These are phyloP conservation scores for Leccinum fuscescens DNA, from an alignment of 1,284 basidiomycete genomes.

Conservation along the genomic window DNA sequence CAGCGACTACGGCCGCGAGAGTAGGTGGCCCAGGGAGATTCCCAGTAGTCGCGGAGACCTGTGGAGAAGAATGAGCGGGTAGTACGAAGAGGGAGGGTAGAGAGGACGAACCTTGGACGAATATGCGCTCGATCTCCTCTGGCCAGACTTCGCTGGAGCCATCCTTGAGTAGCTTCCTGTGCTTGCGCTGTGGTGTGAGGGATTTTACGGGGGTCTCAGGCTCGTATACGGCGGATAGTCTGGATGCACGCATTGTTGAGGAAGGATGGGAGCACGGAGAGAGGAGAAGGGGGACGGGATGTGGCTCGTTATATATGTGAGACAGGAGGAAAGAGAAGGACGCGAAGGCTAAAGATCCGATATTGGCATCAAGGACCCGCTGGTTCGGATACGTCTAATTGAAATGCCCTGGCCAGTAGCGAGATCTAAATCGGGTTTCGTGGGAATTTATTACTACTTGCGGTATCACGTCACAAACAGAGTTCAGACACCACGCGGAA, in stretches of 20 bases:
- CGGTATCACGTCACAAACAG: slow-evolving; percentile 17
- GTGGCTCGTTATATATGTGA: slow-evolving; percentile 31
- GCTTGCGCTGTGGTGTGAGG: slow-evolving; percentile 75
- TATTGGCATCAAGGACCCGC: slow-evolving; percentile 38
- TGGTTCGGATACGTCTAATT: slow-evolving; percentile 39
- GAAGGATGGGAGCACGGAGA: slow-evolving; percentile 24
- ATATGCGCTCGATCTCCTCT: slow-evolving; percentile 67
- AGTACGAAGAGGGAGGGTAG: neutral
- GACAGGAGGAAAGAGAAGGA: slow-evolving; percentile 19
- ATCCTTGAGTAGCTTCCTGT: slow-evolving; percentile 79
- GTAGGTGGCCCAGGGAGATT: slow-evolving; percentile 74
- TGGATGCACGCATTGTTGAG: slow-evolving; percentile 27
- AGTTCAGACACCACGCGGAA: slow-evolving; percentile 32
- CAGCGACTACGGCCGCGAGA: slow-evolving; percentile 73
- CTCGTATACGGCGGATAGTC: slow-evolving; percentile 26
- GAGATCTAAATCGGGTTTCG: slow-evolving; percentile 28
- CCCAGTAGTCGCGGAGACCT: slow-evolving; percentile 75
- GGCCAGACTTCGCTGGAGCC: slow-evolving; percentile 81
- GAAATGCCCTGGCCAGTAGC: slow-evolving; percentile 31
- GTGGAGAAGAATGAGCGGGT: slow-evolving; percentile 5
- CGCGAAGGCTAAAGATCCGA: slow-evolving; percentile 43
- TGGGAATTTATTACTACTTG: slow-evolving; percentile 24
- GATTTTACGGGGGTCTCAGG: slow-evolving; percentile 37
- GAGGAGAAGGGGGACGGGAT: slow-evolving; percentile 5
- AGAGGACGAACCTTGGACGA: slow-evolving; percentile 60